phyloP scores from a whole-genome alignment of 441 rosid genomes.

The Lepidium campestre region DNA sequence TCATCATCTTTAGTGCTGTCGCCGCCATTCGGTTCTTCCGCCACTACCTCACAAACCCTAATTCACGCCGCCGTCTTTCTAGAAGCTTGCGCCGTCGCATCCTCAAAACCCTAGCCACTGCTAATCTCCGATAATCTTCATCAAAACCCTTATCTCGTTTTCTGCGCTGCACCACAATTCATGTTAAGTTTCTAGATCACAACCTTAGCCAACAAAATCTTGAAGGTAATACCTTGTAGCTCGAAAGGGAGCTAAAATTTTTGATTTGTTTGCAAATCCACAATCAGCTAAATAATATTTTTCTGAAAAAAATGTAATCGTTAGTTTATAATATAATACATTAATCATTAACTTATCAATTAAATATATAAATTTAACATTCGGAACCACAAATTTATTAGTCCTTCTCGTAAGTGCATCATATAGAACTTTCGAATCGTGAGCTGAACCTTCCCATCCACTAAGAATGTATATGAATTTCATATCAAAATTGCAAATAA shows the following conservation, averaged over 20 bases:
- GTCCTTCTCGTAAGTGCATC: not conserved
- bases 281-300: not conserved
- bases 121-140: no score
- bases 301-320: not conserved
- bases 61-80: no score
- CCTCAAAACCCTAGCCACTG: no score
- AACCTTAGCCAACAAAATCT: not conserved
- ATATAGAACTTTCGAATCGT: not conserved
- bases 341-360: not conserved
- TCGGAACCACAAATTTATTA: not conserved
- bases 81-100: no score
- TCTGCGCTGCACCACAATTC: no score
- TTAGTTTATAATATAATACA: not conserved
- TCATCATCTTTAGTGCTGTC: no score
- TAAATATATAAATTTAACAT: not conserved
- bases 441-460: not conserved
- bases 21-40: no score
- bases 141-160: no score
- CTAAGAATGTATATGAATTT: slow-evolving; percentile 1
- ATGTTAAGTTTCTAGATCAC: not conserved
- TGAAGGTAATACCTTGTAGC: not conserved
- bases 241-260: not conserved
- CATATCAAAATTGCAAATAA: not conserved
- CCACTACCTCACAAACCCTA: no score
- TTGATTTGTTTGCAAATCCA: not conserved